Base-by-base conservation (phyloP, 1,284 basidiomycete species). In the Ustilago xerochloae region DNA sequence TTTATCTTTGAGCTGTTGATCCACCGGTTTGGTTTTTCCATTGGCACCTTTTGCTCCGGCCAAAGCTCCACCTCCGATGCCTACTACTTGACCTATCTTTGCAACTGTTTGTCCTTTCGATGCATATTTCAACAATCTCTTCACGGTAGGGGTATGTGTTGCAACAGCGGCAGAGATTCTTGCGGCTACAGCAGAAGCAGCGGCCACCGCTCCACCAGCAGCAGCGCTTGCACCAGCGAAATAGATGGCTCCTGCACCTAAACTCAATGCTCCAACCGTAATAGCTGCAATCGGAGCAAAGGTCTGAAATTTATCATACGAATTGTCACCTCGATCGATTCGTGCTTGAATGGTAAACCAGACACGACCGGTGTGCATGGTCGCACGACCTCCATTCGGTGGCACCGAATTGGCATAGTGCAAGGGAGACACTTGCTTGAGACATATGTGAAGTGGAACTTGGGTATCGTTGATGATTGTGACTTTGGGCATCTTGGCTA, bases 291-390 rank as follows among this genome's bases (percentile, higher is more conserved):
- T 79, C 7, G 79, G 78, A 7, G 77, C 75, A 30, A 62, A 76
- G 8, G 67, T 69, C 16, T 79, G 71, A n/a, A 78, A 75, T 30
- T 65, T 72, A 56, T 74, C 72, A 56, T 79, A 79, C 6, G 64
- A 62, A 24, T 79, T 78, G 41, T 73, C 73, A 10, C 74, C 75
- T 5, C 67, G 63, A 26, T 73, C 77, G 45, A 76, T 74, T 13
- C 75, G 57, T 4, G 78, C 79, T 50, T 81, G 71, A 30, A 81
- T 71, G 45, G 79, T 81, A 61, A 81, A 81, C 75, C 75, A 81
- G 10, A 79, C 79, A 6, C 50, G 48, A 20, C 79, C 79, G 4
- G 64, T 60, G 28, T 75, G 61, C 63, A 79, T 61, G 6, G 62
- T 62, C 3, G 75, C 76, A 4, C 48, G 50, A 7, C 64, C 63